A percentile compares a stretch with the other conserved stretches of the same genome.
Evolutionary conservation across 2,329 filamentous ascomycete species (phyloP).

Genomic region (Diaporthe citri): DNA sequence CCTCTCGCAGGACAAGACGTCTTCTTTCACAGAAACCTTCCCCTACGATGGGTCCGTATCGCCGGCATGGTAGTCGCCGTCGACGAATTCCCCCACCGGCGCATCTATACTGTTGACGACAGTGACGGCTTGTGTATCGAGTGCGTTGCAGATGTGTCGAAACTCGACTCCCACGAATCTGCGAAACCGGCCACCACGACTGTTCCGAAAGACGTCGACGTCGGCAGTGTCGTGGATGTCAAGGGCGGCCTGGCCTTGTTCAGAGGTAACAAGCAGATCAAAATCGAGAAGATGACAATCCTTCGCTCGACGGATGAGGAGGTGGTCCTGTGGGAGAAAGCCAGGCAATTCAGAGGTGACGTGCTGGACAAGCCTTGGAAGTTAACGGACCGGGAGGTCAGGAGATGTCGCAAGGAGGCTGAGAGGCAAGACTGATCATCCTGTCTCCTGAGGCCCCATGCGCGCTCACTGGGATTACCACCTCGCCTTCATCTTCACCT

Average conservation of each 20-base stretch:
- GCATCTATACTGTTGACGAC: conserved; percentile 73
- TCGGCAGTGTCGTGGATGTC: conserved; percentile 69
- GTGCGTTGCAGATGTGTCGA: conserved; percentile 50
- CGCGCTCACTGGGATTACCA: background rate
- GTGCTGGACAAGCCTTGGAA: conserved; percentile 68
- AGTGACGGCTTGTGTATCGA: conserved; percentile 72
- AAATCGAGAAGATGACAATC: conserved; percentile 62
- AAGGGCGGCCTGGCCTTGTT: conserved; percentile 65
- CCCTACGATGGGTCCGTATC: conserved; percentile 80
- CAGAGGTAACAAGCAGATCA: conserved; percentile 64
- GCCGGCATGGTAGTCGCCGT: conserved; percentile 77
- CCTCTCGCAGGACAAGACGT: conserved; percentile 62
- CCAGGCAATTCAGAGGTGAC: conserved; percentile 61
- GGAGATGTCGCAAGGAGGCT: conserved; percentile 62
- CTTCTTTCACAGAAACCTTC: conserved; percentile 79
- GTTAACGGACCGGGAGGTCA: conserved; percentile 62
- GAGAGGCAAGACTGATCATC: conserved; percentile 48
- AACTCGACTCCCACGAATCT: conserved; percentile 35
- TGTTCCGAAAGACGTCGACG: conserved; percentile 54
- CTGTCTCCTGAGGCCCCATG: background rate
- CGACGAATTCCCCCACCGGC: conserved; percentile 61
- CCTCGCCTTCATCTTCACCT: background rate
- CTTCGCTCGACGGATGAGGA: conserved; percentile 68
- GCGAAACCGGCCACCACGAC: background rate
- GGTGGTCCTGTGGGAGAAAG: conserved; percentile 70